These are phyloP conservation scores for Cinnamomum chago DNA, from an alignment of 164 flowering plant genomes.

Conservation along the genomic window DNA sequence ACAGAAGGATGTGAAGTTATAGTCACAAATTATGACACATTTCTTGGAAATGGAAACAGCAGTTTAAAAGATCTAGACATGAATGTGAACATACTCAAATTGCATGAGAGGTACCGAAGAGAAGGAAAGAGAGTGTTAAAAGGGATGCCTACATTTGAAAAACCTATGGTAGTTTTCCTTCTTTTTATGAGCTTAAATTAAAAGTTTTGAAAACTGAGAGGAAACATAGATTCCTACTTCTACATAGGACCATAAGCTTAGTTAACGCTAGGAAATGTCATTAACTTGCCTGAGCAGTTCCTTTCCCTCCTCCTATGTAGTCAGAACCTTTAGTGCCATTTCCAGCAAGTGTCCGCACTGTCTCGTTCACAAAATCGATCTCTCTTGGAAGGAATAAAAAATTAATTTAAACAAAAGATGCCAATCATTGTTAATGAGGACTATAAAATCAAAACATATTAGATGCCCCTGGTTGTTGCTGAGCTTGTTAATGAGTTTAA, in stretches of 20 bases:
- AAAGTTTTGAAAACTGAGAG: background rate
- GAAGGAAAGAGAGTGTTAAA: background rate
- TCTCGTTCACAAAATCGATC: conserved; percentile 83
- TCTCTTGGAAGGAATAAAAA: conserved; percentile 45
- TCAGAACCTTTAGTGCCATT: conserved; percentile 96
- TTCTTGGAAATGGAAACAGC: background rate
- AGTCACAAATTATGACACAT: background rate
- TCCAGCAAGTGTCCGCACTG: conserved; percentile 88
- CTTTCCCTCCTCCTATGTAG: conserved; percentile 74
- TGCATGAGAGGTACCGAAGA: background rate
- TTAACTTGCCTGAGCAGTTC: conserved; percentile 64
- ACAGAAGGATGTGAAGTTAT: background rate
- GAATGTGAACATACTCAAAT: background rate
- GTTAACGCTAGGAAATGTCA: background rate
- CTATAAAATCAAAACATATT: background rate
- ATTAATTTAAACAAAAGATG: background rate
- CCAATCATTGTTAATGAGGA: background rate
- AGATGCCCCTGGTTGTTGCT: no score
- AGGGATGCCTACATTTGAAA: background rate
- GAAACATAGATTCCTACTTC: background rate
- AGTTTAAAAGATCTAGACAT: conserved; percentile 3
- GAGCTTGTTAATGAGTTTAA: background rate
- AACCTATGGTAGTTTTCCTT: background rate
- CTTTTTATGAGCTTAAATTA: background rate
- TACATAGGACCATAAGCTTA: background rate